These are phyloP conservation scores for Capsella rubella DNA, from an alignment of 441 rosid species.

Conservation along the genomic window DNA sequence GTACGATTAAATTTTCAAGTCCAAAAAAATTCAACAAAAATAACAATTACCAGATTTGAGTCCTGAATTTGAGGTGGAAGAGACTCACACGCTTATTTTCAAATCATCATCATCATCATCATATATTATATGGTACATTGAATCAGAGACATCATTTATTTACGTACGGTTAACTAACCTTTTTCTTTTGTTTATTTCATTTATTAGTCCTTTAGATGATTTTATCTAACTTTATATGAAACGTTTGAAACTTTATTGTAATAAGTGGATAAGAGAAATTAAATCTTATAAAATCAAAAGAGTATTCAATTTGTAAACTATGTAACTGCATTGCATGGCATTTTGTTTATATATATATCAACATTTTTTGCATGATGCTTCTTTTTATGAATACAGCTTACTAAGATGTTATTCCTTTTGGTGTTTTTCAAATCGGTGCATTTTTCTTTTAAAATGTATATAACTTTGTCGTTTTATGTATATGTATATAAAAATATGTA, in stretches of 20 bases:
- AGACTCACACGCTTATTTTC: slow-evolving; percentile 44
- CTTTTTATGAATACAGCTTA: background rate
- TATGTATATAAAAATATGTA: background rate
- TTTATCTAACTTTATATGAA: background rate
- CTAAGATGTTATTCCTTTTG: background rate
- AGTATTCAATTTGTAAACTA: background rate
- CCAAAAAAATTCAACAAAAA: background rate
- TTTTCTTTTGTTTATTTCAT: no score
- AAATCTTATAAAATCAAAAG: background rate
- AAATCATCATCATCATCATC: background rate
- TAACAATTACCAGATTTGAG: background rate
- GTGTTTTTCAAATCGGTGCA: slow-evolving; percentile 10
- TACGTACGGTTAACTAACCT: background rate
- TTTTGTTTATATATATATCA: background rate
- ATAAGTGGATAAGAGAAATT: background rate
- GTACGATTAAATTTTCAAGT: background rate
- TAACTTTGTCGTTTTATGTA: slow-evolving; percentile 3
- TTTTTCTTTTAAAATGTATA: slow-evolving; percentile 15
- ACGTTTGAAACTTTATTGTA: slow-evolving; percentile 3
- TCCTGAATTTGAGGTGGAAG: slow-evolving; percentile 42
- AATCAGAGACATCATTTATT: slow-evolving; percentile 38
- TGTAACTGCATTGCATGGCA: slow-evolving; percentile 19
- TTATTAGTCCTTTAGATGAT: background rate
- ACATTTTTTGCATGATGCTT: background rate
- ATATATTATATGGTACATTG: slow-evolving; percentile 27